A percentile compares a stretch with the other conserved stretches of the same genome.
Evolutionary conservation across 2,329 filamentous ascomycete genomes (phyloP).

Genomic region (Penicillium sp.): DNA sequence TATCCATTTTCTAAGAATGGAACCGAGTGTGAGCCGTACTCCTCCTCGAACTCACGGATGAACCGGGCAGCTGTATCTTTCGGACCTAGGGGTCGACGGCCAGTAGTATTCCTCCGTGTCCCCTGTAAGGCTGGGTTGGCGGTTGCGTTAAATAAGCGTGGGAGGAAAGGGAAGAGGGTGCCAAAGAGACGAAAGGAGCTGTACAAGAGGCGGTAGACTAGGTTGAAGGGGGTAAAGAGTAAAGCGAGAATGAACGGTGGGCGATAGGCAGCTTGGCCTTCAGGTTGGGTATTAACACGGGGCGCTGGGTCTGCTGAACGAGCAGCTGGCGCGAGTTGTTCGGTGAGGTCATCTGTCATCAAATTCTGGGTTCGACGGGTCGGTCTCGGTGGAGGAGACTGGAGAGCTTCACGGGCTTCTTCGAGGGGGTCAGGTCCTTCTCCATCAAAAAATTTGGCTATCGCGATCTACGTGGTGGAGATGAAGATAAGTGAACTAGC

Average conservation of each 20-base stretch:
- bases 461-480: conserved; percentile 71
- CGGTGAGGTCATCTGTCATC: conserved; percentile 50
- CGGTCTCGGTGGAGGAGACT: conserved; percentile 63
- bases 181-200: conserved; percentile 71
- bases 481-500: conserved; percentile 10
- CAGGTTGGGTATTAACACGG: conserved; percentile 77
- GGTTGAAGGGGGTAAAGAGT: conserved; percentile 78
- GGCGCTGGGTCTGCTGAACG: conserved; percentile 71
- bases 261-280: conserved; percentile 66
- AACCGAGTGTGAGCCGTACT: conserved; percentile 71
- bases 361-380: conserved; percentile 74
- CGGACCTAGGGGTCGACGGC: conserved; percentile 76
- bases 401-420: conserved; percentile 70
- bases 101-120: conserved; percentile 62
- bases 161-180: conserved; percentile 80
- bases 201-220: conserved; percentile 74
- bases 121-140: conserved; percentile 55
- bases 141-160: conserved; percentile 58
- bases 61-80: conserved; percentile 88
- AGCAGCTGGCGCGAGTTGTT: conserved; percentile 36
- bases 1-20: conserved; percentile 88
- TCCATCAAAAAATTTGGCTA: conserved; percentile 97
- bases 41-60: conserved; percentile 91
- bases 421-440: conserved; percentile 82
- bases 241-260: conserved; percentile 77